Conservation (phyloP, 2,329 filamentous ascomycete species). For the Chrysoporthe puriensis region DNA sequence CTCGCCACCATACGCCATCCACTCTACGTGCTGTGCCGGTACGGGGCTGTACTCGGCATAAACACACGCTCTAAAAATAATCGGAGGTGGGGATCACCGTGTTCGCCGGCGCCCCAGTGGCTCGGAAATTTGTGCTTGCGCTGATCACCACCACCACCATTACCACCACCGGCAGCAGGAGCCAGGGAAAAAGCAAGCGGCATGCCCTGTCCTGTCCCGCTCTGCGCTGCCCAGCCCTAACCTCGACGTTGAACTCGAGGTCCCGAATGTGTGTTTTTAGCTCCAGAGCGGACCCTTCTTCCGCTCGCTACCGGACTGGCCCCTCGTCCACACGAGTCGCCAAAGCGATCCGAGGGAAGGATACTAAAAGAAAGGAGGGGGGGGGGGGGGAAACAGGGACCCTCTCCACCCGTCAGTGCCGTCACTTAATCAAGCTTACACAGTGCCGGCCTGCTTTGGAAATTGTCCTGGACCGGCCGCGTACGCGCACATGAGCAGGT, state of each 20-base stretch:
- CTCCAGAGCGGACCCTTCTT: background rate
- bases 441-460: background rate
- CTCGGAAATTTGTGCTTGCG: conserved; percentile 6
- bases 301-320: conserved; percentile 18
- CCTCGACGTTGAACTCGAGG: background rate
- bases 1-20: background rate
- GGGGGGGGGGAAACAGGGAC: background rate
- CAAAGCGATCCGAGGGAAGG: background rate
- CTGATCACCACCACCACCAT: background rate
- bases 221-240: no score
- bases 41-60: no score
- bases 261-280: background rate
- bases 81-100: no score
- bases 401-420: background rate
- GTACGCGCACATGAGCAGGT: conserved; percentile 5
- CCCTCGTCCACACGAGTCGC: conserved; percentile 7
- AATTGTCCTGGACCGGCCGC: conserved; percentile 1
- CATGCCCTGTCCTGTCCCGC: background rate
- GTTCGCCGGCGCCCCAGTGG: background rate
- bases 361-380: background rate
- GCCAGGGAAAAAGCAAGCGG: background rate
- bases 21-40: background rate
- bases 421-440: conserved; percentile 7
- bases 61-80: no score
- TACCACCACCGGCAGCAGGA: background rate